phyloP scores from a whole-genome alignment of 129 eudicot genomes.

The sunflower (Helianthus annuus) region HanXRQr2.0-SUNRISE NC_035435.2:20038448-20038947 shows the following conservation, averaged over 20 bases:
- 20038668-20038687: too few species aligned
- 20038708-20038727: background rate
- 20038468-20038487: slow-evolving; percentile 14
- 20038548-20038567: background rate
- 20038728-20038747: background rate
- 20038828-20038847: too few species aligned
- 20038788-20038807: too few species aligned
- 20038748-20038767: background rate
- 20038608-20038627: too few species aligned
- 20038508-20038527: slow-evolving; percentile 6
- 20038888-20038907: too few species aligned
- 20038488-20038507: background rate
- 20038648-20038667: too few species aligned
- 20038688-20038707: background rate
- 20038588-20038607: background rate
- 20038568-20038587: background rate
- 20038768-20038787: background rate
- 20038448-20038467: background rate
- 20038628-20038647: too few species aligned
- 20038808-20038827: too few species aligned
- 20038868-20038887: too few species aligned
- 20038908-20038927: too few species aligned
- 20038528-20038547: background rate
- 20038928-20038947: too few species aligned
- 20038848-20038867: too few species aligned